Conservation (phyloP, 2,329 filamentous ascomycete species). For the Trichoderma sp. region DNA sequence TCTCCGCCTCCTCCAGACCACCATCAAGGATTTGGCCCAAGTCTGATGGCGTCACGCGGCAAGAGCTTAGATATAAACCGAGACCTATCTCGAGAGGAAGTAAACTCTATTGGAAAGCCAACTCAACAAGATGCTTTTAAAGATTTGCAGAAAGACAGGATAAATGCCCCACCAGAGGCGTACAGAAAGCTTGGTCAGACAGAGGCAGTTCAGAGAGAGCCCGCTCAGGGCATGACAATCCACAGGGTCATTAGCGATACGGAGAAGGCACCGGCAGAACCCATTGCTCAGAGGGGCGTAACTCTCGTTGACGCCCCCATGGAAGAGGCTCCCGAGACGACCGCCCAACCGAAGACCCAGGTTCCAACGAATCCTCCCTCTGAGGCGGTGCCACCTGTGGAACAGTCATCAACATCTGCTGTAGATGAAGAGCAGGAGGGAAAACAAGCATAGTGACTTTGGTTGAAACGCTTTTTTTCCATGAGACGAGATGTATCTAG, state of each 20-base stretch:
- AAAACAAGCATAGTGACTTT: not conserved
- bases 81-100: conserved; percentile 28
- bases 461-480: not conserved
- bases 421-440: conserved; percentile 18
- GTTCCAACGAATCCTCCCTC: not conserved
- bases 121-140: not conserved
- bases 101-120: not conserved
- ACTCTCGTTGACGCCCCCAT: not conserved
- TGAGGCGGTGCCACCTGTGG: conserved; percentile 6
- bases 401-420: conserved; percentile 12
- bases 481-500: conserved; percentile 1
- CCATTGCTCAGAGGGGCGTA: not conserved
- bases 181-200: conserved; percentile 7
- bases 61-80: conserved; percentile 51
- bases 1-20: conserved; percentile 48
- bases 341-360: not conserved
- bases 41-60: conserved; percentile 38
- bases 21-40: conserved; percentile 28
- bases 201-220: not conserved
- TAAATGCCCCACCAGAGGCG: not conserved
- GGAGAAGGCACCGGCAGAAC: not conserved
- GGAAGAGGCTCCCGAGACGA: not conserved
- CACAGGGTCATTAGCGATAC: conserved; percentile 7
- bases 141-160: not conserved
- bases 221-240: conserved; percentile 8